Evolutionary conservation across 2,329 filamentous ascomycete species (phyloP), one percentile per base, ranked within the genome.

Genomic region (Fusarium multiceps): DNA sequence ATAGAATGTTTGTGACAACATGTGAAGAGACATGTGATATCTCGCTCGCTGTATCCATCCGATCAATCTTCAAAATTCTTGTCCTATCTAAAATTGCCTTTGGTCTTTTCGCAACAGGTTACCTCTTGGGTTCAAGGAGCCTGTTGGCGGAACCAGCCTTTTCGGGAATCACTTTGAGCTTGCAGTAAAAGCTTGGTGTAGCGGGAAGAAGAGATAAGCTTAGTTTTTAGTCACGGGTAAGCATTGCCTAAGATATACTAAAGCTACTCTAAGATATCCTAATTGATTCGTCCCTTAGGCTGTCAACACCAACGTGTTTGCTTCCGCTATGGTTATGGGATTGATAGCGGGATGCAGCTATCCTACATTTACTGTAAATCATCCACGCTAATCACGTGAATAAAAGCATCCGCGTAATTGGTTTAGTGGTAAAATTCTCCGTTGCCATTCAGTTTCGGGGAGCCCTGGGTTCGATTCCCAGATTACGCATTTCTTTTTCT

Each of bases 371-470:
- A 12, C 11, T 12, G 11, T 28, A 28, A 2, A 12, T 28, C 27
- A 28, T 11, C 10, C 11, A 21, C 21, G 5, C 21, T 21, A 21
- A 28, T 16, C 14, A 32, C 10, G 34, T 37, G 34, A 48, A 32
- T 12, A 34, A 16, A 2, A 34, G 16, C n/a, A 42, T n/a, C 13
- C 7, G 53, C 53, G 53, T 55, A 48, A 55, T 55, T 55, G 53
- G 53, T 55, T 55, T 55, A 55, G 53, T 55, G 53, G 53, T 55
- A 55, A 55, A 55, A 55, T 55, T 55, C 53, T 55, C 53, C 53
- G 53, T 55, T 55, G 53, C 53, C 53, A 55, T 13, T 2, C 5
- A 18, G 41, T 10, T 4, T 55, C 53, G 53, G 53, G 53, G 53
- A 55, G 53, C 53, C 53, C 53, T 30, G 53, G 53, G 53, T 55